Evolutionary conservation across 78 protist genomes (phyloP).

Genomic region (slime mould (Dictyostelium discoideum)): DNA sequence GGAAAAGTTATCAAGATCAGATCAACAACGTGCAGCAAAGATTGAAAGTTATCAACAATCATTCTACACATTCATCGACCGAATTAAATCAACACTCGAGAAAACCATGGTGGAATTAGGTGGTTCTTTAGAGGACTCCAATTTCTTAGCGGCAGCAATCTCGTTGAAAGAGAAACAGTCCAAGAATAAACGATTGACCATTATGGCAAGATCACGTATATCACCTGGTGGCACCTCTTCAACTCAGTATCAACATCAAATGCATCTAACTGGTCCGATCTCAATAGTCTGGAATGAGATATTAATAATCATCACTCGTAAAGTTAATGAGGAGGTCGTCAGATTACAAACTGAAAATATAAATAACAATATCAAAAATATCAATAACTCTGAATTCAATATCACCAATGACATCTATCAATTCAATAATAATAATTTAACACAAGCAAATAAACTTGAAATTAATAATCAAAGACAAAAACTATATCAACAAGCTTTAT

Average conservation of each 20-base stretch:
- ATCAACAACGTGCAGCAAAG: background rate
- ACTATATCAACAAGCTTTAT: background rate
- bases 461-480: background rate
- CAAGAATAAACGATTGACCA: background rate
- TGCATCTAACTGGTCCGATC: constrained; percentile 9
- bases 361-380: background rate
- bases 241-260: background rate
- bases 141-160: background rate
- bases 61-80: constrained; percentile 28
- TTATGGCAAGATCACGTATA: constrained; percentile 33
- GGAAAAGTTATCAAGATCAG: constrained; percentile 2
- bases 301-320: background rate
- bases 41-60: constrained; percentile 41
- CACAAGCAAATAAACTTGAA: background rate
- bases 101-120: constrained; percentile 21
- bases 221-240: background rate
- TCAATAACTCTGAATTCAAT: background rate
- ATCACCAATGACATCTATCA: background rate
- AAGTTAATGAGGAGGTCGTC: background rate
- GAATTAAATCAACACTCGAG: background rate
- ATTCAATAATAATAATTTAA: background rate
- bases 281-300: constrained; percentile 43
- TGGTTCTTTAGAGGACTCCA: background rate
- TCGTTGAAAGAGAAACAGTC: background rate
- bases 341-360: background rate